Conservation (phyloP, 192 early-diverging fungal genomes). For the Podila epigama region DNA sequence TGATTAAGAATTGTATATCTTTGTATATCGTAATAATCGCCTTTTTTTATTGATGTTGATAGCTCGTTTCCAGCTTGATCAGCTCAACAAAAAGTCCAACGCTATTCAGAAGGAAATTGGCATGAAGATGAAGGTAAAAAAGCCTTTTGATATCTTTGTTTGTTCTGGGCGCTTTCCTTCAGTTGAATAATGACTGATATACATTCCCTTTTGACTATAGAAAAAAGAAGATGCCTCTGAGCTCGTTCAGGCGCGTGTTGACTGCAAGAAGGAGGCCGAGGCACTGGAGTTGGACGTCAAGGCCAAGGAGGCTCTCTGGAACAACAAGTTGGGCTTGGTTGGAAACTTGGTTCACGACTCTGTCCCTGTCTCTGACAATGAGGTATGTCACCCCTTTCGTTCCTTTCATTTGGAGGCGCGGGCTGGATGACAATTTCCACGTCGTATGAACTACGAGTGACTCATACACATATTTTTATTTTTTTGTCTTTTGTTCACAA, state of each 20-base stretch:
- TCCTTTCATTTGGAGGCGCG: conserved; percentile 6
- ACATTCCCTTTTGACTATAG: conserved; percentile 6
- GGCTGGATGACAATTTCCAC: neutral
- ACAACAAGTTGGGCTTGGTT: conserved; percentile 68
- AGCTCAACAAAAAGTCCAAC: conserved; percentile 91
- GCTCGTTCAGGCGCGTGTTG: conserved; percentile 78
- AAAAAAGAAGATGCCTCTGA: conserved; percentile 83
- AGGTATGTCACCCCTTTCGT: conserved; percentile 52
- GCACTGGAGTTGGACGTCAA: conserved; percentile 76
- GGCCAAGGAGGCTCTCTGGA: conserved; percentile 72
- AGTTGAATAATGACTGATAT: neutral
- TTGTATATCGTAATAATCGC: no score
- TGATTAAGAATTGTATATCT: no score
- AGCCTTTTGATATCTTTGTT: neutral
- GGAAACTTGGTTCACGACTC: conserved; percentile 97
- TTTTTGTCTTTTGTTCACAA: neutral
- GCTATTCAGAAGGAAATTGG: conserved; percentile 91
- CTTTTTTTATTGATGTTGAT: neutral
- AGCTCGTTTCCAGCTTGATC: conserved; percentile 89
- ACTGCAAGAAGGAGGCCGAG: conserved; percentile 75
- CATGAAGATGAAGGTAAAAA: conserved; percentile 83
- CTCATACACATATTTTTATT: neutral
- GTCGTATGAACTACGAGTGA: neutral
- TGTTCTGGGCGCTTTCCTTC: neutral
- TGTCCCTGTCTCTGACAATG: conserved; percentile 86